phyloP scores from a whole-genome alignment of 768 basidiomycete species.

The Boletus subcaerulescens region DNA sequence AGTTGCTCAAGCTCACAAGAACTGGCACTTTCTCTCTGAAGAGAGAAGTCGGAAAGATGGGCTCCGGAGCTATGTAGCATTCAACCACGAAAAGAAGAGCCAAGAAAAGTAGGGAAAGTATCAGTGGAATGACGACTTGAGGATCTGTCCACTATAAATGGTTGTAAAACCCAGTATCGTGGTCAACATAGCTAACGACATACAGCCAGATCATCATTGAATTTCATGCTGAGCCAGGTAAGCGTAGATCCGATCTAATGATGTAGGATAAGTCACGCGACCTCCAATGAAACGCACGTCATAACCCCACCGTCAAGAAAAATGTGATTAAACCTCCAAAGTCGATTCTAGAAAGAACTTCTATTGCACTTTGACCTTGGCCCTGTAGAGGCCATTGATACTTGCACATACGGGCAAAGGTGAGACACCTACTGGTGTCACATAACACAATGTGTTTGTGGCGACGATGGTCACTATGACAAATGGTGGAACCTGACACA shows the following conservation, averaged over 20 bases:
- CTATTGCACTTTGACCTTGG: conserved; percentile 5
- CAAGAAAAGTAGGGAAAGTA: conserved; percentile 4
- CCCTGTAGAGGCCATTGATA: background rate
- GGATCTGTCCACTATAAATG: conserved; percentile 6
- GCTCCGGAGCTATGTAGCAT: conserved; percentile 5
- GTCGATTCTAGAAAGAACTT: conserved; percentile 10
- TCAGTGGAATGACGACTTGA: conserved; percentile 6
- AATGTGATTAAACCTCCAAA: conserved; percentile 11
- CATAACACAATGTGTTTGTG: conserved; percentile 3
- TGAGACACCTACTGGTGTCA: conserved; percentile 5
- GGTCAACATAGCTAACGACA: background rate
- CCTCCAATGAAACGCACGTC: background rate
- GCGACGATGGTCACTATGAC: background rate
- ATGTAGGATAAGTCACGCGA: background rate
- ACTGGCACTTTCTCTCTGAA: conserved; percentile 5
- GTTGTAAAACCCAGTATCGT: background rate
- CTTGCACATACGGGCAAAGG: background rate
- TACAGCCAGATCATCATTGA: conserved; percentile 13
- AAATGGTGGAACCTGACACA: conserved; percentile 10
- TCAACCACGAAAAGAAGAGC: conserved; percentile 7
- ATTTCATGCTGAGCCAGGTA: conserved; percentile 14
- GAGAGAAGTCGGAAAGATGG: conserved; percentile 10
- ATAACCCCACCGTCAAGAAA: conserved; percentile 1
- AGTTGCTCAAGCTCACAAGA: conserved; percentile 7
- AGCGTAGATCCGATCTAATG: conserved; percentile 11